A percentile compares a stretch with the other conserved stretches of the same genome.
phyloP scores from a whole-genome alignment of 305 asterid species.

The Plantago coronopus region DNA sequence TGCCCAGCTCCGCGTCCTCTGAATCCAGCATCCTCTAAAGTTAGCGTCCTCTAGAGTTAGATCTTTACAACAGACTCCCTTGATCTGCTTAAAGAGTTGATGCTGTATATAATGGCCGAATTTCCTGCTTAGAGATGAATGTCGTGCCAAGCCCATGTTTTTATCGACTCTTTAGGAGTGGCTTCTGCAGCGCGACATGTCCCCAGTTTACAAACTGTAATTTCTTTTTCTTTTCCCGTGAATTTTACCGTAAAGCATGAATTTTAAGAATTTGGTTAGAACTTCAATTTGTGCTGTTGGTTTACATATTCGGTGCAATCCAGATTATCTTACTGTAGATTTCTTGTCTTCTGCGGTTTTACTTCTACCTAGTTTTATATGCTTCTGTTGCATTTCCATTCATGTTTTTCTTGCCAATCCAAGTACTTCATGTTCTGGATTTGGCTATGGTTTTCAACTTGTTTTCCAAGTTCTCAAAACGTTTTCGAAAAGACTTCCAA shows the following conservation, averaged over 20 bases:
- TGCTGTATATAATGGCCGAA: slow-evolving; percentile 45
- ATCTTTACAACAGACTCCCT: slow-evolving; percentile 14
- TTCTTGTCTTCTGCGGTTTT: not conserved
- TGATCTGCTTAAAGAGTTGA: slow-evolving; percentile 23
- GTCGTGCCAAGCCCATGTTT: slow-evolving; percentile 36
- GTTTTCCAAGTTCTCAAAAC: too few relatives aligned
- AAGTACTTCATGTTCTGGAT: too few relatives aligned
- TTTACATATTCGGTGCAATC: slow-evolving; percentile 25
- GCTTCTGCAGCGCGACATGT: slow-evolving; percentile 31
- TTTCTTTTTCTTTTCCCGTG: slow-evolving; percentile 7
- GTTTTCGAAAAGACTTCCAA: too few relatives aligned
- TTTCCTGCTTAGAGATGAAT: slow-evolving; percentile 27
- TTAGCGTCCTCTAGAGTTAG: slow-evolving; percentile 47
- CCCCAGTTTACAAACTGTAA: slow-evolving; percentile 23
- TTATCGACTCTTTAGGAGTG: slow-evolving; percentile 35
- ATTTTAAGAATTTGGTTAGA: slow-evolving; percentile 4
- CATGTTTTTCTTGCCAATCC: not conserved
- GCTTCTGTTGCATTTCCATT: slow-evolving; percentile 4
- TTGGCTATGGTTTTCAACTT: too few relatives aligned
- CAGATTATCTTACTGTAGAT: slow-evolving; percentile 17
- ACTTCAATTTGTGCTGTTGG: slow-evolving; percentile 18
- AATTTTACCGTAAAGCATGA: slow-evolving; percentile 9
- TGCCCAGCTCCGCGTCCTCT: slow-evolving; percentile 84
- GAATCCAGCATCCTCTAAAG: slow-evolving; percentile 17
- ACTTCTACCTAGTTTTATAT: slow-evolving; percentile 5